Base-by-base conservation (phyloP, 352 stramenopile genomes). In the Pythium rhizo-oryzae region DNA sequence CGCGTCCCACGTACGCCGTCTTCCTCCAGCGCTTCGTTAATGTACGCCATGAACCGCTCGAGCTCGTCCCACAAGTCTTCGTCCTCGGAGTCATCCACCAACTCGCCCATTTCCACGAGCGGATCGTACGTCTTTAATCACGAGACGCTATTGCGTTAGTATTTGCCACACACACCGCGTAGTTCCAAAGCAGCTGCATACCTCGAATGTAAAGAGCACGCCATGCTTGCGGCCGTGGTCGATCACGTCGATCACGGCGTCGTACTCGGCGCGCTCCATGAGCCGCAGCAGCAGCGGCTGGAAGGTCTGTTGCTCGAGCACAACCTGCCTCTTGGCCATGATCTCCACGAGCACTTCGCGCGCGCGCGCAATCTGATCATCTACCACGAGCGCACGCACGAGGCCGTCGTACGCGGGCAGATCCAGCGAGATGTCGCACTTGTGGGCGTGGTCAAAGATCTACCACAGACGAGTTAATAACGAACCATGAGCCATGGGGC, bases 1-100 rank as follows among this genome's bases (percentile, higher is more conserved):
- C n/a, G n/a, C n/a, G n/a, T n/a, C n/a, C n/a, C n/a, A 77, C 71
- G 49, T 64, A 90, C 81, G 46, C 78, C 79, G 44, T 90, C 81
- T 37, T 74, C 72, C 47, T 76, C 75, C 35, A 90, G 62, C 15
- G 81, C 79, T 23, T 72, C 55, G 67, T 90, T 90, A 43, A 90
- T 71, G 60, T 87, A 90, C 41, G 70, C 43, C 78, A 90, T 88
- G 52, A 90, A 86, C n/a, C 49, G 67, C 49, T 81, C 76, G 39
- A 90, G 71, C 2, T 70, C 59, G 44, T 87, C 81, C 25, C 78
- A 74, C 9, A 66, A 11, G 13, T 59, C 56, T 46, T 71, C 64
- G 58, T 81, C 77, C 55, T 84, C 73, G 23, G 65, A 65, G 41
- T 78, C 67, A n/a, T 85, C 77, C 33, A 74, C 67, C 11, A 88